Evolutionary conservation across 139 green algal genomes (phyloP).

Genomic region (Volvox africanus): DNA sequence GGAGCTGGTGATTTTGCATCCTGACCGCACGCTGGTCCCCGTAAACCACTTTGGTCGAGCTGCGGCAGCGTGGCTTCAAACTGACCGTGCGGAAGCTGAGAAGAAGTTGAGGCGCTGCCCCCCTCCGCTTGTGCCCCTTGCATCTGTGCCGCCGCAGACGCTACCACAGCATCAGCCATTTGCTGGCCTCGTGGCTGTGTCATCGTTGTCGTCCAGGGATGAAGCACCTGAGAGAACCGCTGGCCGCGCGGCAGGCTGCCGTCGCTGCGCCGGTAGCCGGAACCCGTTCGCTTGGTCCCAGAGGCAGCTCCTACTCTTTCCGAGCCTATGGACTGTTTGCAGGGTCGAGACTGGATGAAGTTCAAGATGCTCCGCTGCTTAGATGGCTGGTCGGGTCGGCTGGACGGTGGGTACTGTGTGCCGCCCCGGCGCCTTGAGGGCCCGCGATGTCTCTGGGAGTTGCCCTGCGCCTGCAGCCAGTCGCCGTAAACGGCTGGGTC

Average conservation of each 20-base stretch:
- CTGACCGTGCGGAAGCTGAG: background rate
- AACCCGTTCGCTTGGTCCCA: background rate
- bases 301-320: background rate
- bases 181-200: background rate
- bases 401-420: background rate
- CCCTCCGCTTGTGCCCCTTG: too few relatives aligned
- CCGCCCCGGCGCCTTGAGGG: background rate
- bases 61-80: background rate
- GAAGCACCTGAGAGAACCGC: background rate
- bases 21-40: background rate
- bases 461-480: background rate
- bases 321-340: background rate
- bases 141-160: too few relatives aligned
- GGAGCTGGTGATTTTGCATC: background rate
- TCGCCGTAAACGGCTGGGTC: background rate
- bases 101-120: too few relatives aligned
- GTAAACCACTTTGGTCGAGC: background rate
- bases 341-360: background rate
- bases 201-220: background rate
- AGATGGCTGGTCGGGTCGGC: background rate
- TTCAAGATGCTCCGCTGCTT: conserved; percentile 33
- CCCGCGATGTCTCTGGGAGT: background rate
- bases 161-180: too few relatives aligned
- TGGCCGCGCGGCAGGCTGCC: background rate
- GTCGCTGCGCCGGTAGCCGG: background rate